Conservation (phyloP, 352 stramenopile genomes). For the Pelagophyceae sp. region DNA sequence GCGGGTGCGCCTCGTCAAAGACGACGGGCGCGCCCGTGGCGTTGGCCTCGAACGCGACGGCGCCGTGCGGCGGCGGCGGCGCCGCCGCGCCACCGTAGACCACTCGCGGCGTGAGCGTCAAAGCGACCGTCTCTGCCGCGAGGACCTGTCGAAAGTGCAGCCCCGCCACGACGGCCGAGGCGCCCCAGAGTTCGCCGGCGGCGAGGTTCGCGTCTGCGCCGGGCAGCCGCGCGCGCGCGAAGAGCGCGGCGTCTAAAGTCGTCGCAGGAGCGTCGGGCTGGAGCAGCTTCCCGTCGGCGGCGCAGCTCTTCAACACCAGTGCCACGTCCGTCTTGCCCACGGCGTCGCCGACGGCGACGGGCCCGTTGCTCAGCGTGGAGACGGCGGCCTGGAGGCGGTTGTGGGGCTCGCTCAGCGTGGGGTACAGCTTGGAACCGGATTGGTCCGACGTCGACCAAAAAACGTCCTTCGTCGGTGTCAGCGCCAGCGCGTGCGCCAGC, state of each 20-base stretch:
- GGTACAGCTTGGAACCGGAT: too few relatives aligned
- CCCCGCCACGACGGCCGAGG: not conserved
- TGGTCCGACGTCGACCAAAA: constrained; percentile 19
- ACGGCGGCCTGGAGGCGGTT: constrained; percentile 17
- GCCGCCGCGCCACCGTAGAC: not conserved
- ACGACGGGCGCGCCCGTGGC: not conserved
- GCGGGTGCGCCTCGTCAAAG: not conserved
- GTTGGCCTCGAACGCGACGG: not conserved
- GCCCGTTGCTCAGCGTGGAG: constrained; percentile 17
- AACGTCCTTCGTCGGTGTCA: constrained; percentile 29
- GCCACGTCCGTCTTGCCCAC: constrained; percentile 2
- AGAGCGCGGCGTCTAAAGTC: constrained; percentile 18
- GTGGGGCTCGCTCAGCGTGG: too few relatives aligned
- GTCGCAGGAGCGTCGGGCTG: constrained; percentile 20
- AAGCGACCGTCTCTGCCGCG: not conserved
- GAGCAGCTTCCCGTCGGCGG: constrained; percentile 21
- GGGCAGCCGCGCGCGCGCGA: constrained; percentile 8
- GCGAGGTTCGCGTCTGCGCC: constrained; percentile 6
- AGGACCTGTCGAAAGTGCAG: not conserved
- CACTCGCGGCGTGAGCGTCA: not conserved
- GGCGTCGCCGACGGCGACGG: constrained; percentile 20
- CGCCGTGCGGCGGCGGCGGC: too few relatives aligned
- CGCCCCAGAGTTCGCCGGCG: not conserved
- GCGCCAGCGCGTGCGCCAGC: constrained; percentile 21
- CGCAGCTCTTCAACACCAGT: constrained; percentile 21